phyloP scores from a whole-genome alignment of 805 yeast species.

The Wickerhamiella lipophila region DNA sequence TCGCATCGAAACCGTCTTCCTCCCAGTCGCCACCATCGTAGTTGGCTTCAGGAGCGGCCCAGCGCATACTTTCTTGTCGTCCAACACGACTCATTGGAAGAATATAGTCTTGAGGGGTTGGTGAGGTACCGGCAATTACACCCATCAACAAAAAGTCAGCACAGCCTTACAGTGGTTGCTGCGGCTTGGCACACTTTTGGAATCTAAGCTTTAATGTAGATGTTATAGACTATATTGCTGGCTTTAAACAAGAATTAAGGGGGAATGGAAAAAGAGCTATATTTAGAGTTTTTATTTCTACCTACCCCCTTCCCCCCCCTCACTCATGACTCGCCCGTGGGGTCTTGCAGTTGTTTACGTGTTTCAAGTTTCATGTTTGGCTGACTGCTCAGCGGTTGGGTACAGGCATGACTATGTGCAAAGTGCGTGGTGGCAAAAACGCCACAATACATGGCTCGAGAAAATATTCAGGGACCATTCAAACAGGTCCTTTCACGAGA shows the following conservation, averaged over 20 bases:
- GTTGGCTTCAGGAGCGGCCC: slow-evolving; percentile 28
- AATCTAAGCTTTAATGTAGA: too few species aligned
- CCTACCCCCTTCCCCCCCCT: too few species aligned
- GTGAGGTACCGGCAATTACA: neutral
- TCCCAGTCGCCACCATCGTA: slow-evolving; percentile 32
- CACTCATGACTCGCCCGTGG: neutral
- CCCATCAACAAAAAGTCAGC: too few species aligned
- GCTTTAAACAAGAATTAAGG: too few species aligned
- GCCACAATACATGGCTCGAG: neutral
- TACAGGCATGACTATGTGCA: too few species aligned
- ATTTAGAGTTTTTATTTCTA: too few species aligned
- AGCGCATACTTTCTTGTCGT: slow-evolving; percentile 26
- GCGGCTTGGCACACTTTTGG: too few species aligned
- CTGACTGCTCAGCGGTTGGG: too few species aligned
- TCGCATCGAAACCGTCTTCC: slow-evolving; percentile 14
- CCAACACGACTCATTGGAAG: slow-evolving; percentile 11
- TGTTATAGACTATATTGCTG: too few species aligned
- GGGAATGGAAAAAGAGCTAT: too few species aligned
- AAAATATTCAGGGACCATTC: slow-evolving; percentile 13
- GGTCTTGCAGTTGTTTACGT: neutral
- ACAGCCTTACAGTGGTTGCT: too few species aligned
- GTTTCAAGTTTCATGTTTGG: neutral
- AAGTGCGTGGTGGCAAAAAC: neutral
- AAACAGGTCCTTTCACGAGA: slow-evolving; percentile 9
- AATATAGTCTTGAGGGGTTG: neutral